Base-by-base conservation (phyloP, 331 rosid genomes). In the Rosa hybrid region DNA sequence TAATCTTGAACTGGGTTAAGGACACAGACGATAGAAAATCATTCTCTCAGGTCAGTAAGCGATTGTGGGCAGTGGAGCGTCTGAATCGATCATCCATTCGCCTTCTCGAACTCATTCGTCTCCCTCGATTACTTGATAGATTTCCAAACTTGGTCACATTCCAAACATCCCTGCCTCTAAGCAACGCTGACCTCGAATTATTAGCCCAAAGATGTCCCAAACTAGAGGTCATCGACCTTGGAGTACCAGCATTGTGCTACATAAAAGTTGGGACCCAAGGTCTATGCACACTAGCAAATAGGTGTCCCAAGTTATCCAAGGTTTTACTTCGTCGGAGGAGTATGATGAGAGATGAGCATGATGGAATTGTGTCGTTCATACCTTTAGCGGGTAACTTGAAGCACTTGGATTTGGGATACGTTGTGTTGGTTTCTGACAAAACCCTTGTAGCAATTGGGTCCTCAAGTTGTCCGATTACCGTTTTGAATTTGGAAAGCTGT, bases 31-130 rank as follows among this genome's bases (percentile, higher is more conserved):
- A 79, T 63, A 65, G 86, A 56, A 71, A 49, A 25, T 82, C 80
- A 0, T n/a, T 72, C 68, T 79, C 88, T 30, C 56, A 45, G 10
- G 88, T 82, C 75, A 79, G 77, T 73, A 82, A 79, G 71, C 75
- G 76, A 38, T 82, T 86, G 80, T 63, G 64, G 56, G 49, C 72
- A 64, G 75, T 72, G 27, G 86, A 86, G 77, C 67, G 88, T 30
- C 64, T 65, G 1, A 76, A 78, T 41, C 77, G 82, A 44, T 79
- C 68, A 6, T 82, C 80, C 48, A 39, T 79, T 4, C 79, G 77
- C 34, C 18, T 85, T 27, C n/a, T 48, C 0, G 64, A 82, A 4
- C 75, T 79, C 53, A 60, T 79, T 16, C 27, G 8, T 18, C 80
- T 86, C 8, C 75, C 44, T 2, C 54, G 17, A 8, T 18, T 79